These are phyloP conservation scores for Solanum hybrid DNA, from an alignment of 305 asterid species.

Conservation along the genomic window DNA sequence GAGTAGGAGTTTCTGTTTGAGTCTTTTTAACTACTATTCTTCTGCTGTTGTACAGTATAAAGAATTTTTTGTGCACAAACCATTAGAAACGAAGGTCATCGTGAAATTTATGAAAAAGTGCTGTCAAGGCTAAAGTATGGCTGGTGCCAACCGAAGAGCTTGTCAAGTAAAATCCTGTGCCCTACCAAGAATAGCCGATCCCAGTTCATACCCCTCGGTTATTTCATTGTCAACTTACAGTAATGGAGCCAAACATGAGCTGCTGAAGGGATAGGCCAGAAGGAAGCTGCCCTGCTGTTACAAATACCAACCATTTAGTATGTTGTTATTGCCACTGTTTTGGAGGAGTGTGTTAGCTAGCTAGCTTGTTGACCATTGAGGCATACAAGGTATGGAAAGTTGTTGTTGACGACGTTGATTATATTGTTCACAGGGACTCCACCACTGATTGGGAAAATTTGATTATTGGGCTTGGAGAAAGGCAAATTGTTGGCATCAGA, in stretches of 20 bases:
- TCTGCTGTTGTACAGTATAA: not conserved
- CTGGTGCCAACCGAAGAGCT: constrained; percentile 57
- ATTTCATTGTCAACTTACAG: constrained; percentile 67
- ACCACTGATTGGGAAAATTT: constrained; percentile 57
- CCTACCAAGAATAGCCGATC: constrained; percentile 38
- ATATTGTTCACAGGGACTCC: constrained; percentile 68
- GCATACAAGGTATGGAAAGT: constrained; percentile 58
- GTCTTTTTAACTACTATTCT: not conserved
- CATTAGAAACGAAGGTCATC: not conserved
- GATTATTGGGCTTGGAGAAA: constrained; percentile 54
- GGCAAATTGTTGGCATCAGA: constrained; percentile 56
- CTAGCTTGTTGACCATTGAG: constrained; percentile 36
- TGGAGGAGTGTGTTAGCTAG: constrained; percentile 30
- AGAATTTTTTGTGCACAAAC: not conserved
- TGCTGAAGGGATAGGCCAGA: constrained; percentile 57
- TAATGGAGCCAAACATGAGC: constrained; percentile 71
- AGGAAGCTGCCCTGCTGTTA: constrained; percentile 71
- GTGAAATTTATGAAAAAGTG: constrained; percentile 18
- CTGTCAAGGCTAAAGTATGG: constrained; percentile 38
- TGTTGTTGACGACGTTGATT: constrained; percentile 47
- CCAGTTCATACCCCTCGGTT: constrained; percentile 62
- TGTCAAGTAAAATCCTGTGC: constrained; percentile 64
- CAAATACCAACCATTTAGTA: constrained; percentile 28
- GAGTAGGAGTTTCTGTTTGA: not conserved
- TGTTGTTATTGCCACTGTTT: constrained; percentile 39